phyloP scores from a whole-genome alignment of 2,329 filamentous ascomycete species.

The Parasarocladium wereldwijsianum region DNA sequence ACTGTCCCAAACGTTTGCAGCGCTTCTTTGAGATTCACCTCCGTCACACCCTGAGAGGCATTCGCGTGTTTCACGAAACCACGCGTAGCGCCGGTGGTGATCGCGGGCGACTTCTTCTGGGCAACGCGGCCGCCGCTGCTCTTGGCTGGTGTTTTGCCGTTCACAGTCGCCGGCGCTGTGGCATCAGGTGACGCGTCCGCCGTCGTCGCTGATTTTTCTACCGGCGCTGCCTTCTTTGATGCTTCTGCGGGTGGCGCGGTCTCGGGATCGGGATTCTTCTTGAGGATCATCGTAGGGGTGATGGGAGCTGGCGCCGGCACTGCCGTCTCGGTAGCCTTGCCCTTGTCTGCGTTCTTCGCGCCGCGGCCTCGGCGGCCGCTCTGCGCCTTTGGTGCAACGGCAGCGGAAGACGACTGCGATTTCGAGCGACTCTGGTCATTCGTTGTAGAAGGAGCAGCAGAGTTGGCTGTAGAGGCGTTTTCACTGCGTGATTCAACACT shows the following conservation, averaged over 20 bases:
- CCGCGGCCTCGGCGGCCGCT: conserved; percentile 18
- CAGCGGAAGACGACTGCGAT: conserved; percentile 1
- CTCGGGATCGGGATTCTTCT: conserved; percentile 22
- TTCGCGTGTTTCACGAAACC: conserved; percentile 75
- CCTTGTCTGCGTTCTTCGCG: conserved; percentile 23
- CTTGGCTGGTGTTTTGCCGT: conserved; percentile 10
- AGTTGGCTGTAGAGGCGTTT: conserved; percentile 6
- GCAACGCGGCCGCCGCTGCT: conserved; percentile 8
- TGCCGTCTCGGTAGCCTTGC: conserved; percentile 19
- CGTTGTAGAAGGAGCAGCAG: conserved; percentile 2
- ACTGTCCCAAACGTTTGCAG: conserved; percentile 63
- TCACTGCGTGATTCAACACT: neutral
- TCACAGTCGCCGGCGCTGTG: conserved; percentile 8
- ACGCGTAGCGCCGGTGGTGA: conserved; percentile 36
- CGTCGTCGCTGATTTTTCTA: conserved; percentile 3
- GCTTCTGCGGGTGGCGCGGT: conserved; percentile 3
- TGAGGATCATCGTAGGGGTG: conserved; percentile 24
- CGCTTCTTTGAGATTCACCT: conserved; percentile 59
- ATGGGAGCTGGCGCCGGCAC: conserved; percentile 11
- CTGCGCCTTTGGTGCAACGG: neutral
- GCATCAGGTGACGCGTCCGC: conserved; percentile 6
- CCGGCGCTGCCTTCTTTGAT: neutral
- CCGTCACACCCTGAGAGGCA: conserved; percentile 81
- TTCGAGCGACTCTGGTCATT: neutral
- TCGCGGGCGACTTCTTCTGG: conserved; percentile 18